phyloP scores from a whole-genome alignment of 2,329 filamentous ascomycete genomes.

The Mycosphaerella sp. region DNA sequence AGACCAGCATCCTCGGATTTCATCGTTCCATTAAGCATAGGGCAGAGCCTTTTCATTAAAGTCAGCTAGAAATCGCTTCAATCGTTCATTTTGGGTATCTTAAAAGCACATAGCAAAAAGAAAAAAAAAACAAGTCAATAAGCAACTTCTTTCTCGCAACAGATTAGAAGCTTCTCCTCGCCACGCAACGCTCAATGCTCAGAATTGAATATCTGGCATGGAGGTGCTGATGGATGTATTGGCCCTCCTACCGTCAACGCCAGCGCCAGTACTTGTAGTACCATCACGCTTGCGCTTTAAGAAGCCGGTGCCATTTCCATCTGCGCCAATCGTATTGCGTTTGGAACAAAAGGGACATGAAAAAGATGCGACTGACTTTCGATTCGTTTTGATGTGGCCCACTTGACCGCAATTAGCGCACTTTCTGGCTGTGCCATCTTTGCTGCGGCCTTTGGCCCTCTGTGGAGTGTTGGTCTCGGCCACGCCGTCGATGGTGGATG shows the following conservation, averaged over 20 bases:
- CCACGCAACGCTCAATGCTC: conserved; percentile 5
- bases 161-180: background rate
- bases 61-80: conserved; percentile 26
- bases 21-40: conserved; percentile 70
- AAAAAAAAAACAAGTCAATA: background rate
- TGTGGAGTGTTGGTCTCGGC: conserved; percentile 21
- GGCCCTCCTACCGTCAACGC: conserved; percentile 15
- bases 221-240: conserved; percentile 12
- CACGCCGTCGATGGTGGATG: conserved; percentile 14
- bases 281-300: conserved; percentile 13
- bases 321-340: conserved; percentile 10
- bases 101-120: conserved; percentile 12
- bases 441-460: conserved; percentile 45
- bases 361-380: conserved; percentile 62
- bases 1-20: conserved; percentile 33
- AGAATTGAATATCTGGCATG: conserved; percentile 22
- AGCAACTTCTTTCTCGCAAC: background rate
- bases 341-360: conserved; percentile 14
- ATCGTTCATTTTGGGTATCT: background rate
- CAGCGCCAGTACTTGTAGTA: conserved; percentile 4
- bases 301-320: conserved; percentile 11
- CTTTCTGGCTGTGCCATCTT: conserved; percentile 68
- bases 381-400: conserved; percentile 98
- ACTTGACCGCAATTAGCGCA: conserved; percentile 97
- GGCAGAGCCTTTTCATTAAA: conserved; percentile 59